Evolutionary conservation across 345 rosid species (phyloP).

Genomic region (Brassica carinata): DNA sequence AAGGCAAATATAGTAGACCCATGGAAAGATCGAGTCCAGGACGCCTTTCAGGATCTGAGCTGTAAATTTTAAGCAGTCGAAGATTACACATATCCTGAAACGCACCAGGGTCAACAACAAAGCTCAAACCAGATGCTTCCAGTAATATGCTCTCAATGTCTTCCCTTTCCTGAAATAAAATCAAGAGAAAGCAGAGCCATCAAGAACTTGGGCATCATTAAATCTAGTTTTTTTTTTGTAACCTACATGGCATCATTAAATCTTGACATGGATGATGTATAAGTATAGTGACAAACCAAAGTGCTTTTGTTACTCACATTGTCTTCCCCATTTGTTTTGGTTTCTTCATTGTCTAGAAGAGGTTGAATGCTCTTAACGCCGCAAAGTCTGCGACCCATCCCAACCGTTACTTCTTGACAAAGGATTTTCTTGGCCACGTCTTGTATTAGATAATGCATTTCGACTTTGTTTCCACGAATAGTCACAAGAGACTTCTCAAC

Average conservation of each 20-base stretch:
- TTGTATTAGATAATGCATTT: slow-evolving; percentile 31
- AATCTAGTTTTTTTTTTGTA: neutral
- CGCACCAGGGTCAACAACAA: neutral
- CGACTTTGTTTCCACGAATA: neutral
- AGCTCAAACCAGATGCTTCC: neutral
- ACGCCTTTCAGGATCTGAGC: neutral
- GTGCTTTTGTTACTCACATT: neutral
- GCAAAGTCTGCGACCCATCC: slow-evolving; percentile 14
- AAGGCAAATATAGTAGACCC: neutral
- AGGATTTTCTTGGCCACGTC: slow-evolving; percentile 19
- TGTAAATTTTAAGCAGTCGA: slow-evolving; percentile 15
- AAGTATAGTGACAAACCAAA: neutral
- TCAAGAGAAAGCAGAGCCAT: neutral
- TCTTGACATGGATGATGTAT: neutral
- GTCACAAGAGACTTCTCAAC: slow-evolving; percentile 29
- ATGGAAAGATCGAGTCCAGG: neutral
- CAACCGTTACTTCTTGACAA: slow-evolving; percentile 3
- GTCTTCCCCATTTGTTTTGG: neutral
- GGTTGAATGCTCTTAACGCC: neutral
- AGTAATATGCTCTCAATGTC: neutral
- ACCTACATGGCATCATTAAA: neutral
- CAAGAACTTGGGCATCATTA: neutral
- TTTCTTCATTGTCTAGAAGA: slow-evolving; percentile 22
- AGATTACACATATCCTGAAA: neutral
- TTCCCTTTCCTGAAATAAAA: neutral